phyloP scores from a whole-genome alignment of 805 yeast species.

The Saccharomyces cerevisiae region DNA sequence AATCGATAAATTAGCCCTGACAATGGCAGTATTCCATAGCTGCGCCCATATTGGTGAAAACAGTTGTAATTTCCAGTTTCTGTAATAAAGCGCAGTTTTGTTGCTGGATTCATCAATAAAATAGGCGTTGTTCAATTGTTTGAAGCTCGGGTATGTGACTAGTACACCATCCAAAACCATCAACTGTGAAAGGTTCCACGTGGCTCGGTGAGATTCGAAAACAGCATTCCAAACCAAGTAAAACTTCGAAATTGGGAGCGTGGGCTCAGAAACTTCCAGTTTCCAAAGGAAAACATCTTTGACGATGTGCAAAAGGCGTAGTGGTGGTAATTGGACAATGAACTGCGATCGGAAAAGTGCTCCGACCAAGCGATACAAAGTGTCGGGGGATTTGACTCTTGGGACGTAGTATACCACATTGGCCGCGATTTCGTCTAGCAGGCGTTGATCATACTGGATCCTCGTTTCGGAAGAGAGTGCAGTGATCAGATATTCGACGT shows the following conservation, averaged over 20 bases:
- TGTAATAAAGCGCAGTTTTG: slow-evolving; percentile 7
- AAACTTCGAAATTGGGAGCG: slow-evolving; percentile 15
- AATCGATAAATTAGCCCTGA: not conserved
- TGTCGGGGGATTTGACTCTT: slow-evolving; percentile 8
- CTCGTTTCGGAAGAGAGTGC: not conserved
- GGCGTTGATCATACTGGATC: not conserved
- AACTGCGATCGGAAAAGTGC: slow-evolving; percentile 11
- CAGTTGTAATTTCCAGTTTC: slow-evolving; percentile 13
- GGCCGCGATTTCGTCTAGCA: not conserved
- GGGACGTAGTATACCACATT: slow-evolving; percentile 26
- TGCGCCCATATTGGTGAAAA: slow-evolving; percentile 20
- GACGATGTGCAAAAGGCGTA: slow-evolving; percentile 11
- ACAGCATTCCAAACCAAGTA: slow-evolving; percentile 17
- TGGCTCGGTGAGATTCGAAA: slow-evolving; percentile 2
- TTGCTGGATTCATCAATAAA: slow-evolving; percentile 22
- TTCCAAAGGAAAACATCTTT: slow-evolving; percentile 24
- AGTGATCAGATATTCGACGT: not conserved
- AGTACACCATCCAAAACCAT: slow-evolving; percentile 22
- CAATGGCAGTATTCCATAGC: slow-evolving; percentile 1
- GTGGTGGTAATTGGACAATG: slow-evolving; percentile 6
- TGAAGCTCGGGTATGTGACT: slow-evolving; percentile 12
- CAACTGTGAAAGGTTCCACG: slow-evolving; percentile 10
- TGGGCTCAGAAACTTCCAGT: slow-evolving; percentile 28
- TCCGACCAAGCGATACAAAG: slow-evolving; percentile 9
- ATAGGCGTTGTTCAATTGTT: slow-evolving; percentile 9